Evolutionary conservation across 1,139 yeast species (phyloP).

Genomic region (Protomyces pachydermus): DNA sequence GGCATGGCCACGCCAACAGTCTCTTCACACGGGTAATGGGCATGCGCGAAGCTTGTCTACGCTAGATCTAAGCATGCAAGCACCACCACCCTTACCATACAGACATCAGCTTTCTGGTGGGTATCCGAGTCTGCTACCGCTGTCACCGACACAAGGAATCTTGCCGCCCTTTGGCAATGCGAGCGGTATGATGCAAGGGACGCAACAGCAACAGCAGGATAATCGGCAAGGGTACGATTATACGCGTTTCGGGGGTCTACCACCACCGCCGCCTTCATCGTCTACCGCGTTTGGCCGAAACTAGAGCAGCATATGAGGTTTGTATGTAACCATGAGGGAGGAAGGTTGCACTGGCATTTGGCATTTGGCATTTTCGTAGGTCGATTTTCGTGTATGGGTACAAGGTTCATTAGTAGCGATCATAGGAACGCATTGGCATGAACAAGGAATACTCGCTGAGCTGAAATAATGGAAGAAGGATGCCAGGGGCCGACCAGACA

Average conservation of each 20-base stretch:
- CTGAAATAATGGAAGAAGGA: too few species aligned
- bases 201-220: constrained; percentile 30
- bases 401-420: too few species aligned
- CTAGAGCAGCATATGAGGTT: too few species aligned
- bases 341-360: too few species aligned
- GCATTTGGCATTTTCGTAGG: too few species aligned
- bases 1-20: neutral
- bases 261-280: neutral
- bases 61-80: neutral
- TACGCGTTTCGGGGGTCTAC: neutral
- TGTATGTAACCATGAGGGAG: too few species aligned
- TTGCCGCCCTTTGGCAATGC: neutral
- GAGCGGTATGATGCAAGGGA: neutral
- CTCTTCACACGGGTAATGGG: neutral
- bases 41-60: neutral
- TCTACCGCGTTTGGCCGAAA: neutral
- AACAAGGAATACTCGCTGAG: too few species aligned
- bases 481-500: too few species aligned
- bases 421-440: too few species aligned
- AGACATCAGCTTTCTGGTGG: neutral
- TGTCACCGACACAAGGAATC: neutral
- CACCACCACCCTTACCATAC: neutral
- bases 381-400: too few species aligned
- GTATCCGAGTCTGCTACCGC: neutral
- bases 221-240: constrained; percentile 25